Conservation (phyloP, 106 monocot genomes). For the Chionographis japonica region DNA sequence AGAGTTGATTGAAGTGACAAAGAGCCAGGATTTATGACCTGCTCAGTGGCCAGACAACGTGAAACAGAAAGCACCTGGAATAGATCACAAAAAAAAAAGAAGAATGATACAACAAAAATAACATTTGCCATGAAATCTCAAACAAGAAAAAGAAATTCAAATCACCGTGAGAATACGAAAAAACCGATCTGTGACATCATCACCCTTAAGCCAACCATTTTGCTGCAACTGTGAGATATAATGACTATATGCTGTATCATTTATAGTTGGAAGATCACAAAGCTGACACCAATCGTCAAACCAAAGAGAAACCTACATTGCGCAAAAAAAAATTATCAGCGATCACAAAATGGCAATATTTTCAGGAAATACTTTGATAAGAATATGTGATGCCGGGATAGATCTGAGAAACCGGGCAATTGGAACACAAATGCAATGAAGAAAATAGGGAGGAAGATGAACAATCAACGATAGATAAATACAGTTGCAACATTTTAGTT, state of each 20-base stretch:
- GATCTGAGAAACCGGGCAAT: too few species aligned
- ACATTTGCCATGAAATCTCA: neutral
- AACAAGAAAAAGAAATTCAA: neutral
- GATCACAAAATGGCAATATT: neutral
- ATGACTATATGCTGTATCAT: conserved; percentile 53
- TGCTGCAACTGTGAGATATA: conserved; percentile 87
- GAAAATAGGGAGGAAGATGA: too few species aligned
- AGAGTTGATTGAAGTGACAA: conserved; percentile 41
- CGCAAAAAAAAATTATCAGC: neutral
- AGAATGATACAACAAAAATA: neutral
- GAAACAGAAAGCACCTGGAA: conserved; percentile 71
- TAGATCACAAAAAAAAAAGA: neutral
- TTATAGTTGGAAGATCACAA: conserved; percentile 55
- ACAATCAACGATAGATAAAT: too few species aligned
- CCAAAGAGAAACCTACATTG: conserved; percentile 52
- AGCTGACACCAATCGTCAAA: conserved; percentile 83
- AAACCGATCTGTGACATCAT: conserved; percentile 80
- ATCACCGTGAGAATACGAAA: conserved; percentile 73
- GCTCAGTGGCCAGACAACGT: conserved; percentile 59
- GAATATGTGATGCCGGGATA: too few species aligned
- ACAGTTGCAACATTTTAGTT: too few species aligned
- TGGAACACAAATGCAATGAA: too few species aligned
- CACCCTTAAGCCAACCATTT: conserved; percentile 75
- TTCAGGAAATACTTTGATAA: neutral
- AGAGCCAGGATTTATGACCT: conserved; percentile 26